Percentiles rank a stretch among this genome's conserved stretches.
Evolutionary conservation across 495 filamentous ascomycete genomes (phyloP).

Genomic region (Penicillium silybi): DNA sequence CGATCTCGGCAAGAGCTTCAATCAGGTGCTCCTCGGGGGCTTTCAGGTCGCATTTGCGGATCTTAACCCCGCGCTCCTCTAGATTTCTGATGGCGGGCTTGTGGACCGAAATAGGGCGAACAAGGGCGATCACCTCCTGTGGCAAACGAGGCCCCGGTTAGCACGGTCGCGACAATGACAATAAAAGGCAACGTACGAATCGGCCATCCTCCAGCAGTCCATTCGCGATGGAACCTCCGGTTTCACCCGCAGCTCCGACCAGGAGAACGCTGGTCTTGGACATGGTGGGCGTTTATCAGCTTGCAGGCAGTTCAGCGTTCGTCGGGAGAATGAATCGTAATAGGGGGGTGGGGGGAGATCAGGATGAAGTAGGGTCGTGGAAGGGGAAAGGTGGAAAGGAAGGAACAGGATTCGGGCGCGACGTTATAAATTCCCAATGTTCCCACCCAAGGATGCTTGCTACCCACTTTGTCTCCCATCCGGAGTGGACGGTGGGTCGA

Average conservation of each 20-base stretch:
- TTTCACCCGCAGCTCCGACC: constrained; percentile 47
- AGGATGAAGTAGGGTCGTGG: constrained; percentile 2
- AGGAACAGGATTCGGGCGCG: constrained; percentile 21
- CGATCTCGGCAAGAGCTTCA: constrained; percentile 42
- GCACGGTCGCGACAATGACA: not conserved
- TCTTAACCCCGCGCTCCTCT: constrained; percentile 42
- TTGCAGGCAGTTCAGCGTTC: not conserved
- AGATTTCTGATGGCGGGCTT: constrained; percentile 44
- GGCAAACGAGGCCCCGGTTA: not conserved
- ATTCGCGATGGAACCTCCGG: constrained; percentile 47
- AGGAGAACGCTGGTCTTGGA: constrained; percentile 43
- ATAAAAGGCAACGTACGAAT: constrained; percentile 31
- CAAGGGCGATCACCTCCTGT: constrained; percentile 48
- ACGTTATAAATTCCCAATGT: constrained; percentile 36
- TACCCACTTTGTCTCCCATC: constrained; percentile 37
- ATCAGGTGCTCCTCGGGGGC: constrained; percentile 44
- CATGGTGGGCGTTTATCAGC: constrained; percentile 26
- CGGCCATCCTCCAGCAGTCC: constrained; percentile 37
- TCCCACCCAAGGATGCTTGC: constrained; percentile 28
- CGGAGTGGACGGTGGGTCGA: constrained; percentile 36
- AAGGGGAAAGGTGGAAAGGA: constrained; percentile 5
- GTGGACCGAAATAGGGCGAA: constrained; percentile 44
- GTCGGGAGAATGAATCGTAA: not conserved
- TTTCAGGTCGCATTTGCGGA: constrained; percentile 45
- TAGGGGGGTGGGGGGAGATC: not conserved